These are phyloP conservation scores for Lathyrus tuberosus DNA, from an alignment of 306 rosid species.

Conservation along the genomic window DNA sequence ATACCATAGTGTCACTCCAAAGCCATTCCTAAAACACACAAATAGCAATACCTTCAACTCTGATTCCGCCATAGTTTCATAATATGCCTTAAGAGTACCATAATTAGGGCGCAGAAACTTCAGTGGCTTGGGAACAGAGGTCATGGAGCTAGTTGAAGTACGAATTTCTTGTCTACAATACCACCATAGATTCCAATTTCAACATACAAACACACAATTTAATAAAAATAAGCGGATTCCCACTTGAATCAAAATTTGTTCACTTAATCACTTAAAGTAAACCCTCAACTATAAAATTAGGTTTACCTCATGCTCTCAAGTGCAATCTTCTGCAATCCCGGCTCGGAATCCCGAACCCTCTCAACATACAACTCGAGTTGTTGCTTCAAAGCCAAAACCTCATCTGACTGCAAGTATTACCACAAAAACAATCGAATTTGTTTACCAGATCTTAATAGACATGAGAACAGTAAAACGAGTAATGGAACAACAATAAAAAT, in stretches of 20 bases:
- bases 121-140: slow-evolving; percentile 98
- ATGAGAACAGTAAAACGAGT: background rate
- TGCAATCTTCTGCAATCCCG: too few species aligned
- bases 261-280: background rate
- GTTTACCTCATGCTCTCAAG: too few species aligned
- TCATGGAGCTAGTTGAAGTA: slow-evolving; percentile 97
- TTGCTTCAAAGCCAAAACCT: too few species aligned
- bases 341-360: too few species aligned
- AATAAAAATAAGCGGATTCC: background rate
- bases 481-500: background rate
- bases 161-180: slow-evolving; percentile 87
- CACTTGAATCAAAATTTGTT: slow-evolving; percentile 10
- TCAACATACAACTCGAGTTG: too few species aligned
- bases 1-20: background rate
- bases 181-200: slow-evolving; percentile 30
- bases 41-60: slow-evolving; percentile 65
- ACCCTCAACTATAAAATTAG: slow-evolving; percentile 12
- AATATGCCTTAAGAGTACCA: too few species aligned
- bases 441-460: background rate
- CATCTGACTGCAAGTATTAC: too few species aligned
- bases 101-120: slow-evolving; percentile 93
- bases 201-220: slow-evolving; percentile 5
- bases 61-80: slow-evolving; percentile 66
- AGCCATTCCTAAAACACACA: background rate
- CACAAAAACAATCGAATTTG: slow-evolving; percentile 7